phyloP scores from a whole-genome alignment of 202 grass and related monocot genomes.

The Hordeum pubiflorum region DNA sequence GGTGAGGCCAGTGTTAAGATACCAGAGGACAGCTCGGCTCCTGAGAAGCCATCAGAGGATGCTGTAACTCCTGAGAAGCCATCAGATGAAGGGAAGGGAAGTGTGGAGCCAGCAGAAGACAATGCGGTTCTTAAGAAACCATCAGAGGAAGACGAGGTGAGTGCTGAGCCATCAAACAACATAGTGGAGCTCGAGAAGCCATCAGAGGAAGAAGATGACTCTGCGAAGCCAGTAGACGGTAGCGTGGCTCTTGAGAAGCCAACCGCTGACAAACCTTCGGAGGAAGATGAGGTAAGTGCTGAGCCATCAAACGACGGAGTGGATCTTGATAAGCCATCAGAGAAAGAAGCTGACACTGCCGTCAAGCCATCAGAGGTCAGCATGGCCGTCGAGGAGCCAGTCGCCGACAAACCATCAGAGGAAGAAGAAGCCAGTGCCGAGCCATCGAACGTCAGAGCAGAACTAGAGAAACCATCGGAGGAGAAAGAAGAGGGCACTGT shows the following conservation, averaged over 20 bases:
- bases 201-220: background rate
- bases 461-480: conserved; percentile 2
- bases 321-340: conserved; percentile 14
- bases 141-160: background rate
- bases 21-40: background rate
- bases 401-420: background rate
- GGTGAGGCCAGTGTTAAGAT: background rate
- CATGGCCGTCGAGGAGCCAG: background rate
- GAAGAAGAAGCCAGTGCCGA: background rate
- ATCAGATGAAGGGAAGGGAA: background rate
- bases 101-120: background rate
- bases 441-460: background rate
- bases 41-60: conserved; percentile 8
- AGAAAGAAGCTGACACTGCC: background rate
- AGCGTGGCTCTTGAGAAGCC: background rate
- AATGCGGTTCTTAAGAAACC: background rate
- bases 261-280: background rate
- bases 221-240: conserved; percentile 7
- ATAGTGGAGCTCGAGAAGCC: background rate
- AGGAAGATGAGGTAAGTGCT: background rate
- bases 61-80: background rate
- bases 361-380: conserved; percentile 9
- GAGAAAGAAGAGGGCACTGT: background rate
- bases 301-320: background rate
- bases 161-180: background rate